phyloP scores from a whole-genome alignment of 352 stramenopile genomes.

The Globisporangium carolinianum region DNA sequence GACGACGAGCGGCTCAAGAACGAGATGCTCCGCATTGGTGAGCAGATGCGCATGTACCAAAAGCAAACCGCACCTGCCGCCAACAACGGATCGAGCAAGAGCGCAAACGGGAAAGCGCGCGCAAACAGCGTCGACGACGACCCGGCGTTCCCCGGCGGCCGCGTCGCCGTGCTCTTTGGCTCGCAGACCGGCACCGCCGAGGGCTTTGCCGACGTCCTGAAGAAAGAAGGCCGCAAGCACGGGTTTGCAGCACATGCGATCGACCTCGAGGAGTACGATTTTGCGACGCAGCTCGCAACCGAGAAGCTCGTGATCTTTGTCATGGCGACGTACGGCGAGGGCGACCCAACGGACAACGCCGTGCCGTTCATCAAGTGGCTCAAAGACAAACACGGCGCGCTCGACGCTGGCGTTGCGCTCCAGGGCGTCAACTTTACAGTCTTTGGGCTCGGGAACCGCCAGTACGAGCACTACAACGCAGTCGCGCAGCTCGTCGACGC shows the following conservation, averaged over 20 bases:
- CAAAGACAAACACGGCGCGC: conserved; percentile 53
- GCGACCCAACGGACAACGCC: conserved; percentile 97
- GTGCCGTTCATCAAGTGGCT: conserved; percentile 90
- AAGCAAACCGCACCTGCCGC: conserved; percentile 27
- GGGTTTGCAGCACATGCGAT: conserved; percentile 85
- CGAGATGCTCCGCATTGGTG: conserved; percentile 61
- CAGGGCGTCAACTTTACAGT: conserved; percentile 86
- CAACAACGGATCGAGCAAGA: background rate
- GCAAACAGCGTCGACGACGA: conserved; percentile 24
- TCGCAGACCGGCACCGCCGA: conserved; percentile 48
- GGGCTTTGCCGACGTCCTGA: conserved; percentile 93
- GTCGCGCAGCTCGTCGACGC: conserved; percentile 92
- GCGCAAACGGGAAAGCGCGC: background rate
- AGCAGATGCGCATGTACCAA: conserved; percentile 85
- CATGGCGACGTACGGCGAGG: conserved; percentile 97
- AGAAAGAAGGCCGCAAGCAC: conserved; percentile 82
- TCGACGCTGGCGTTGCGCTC: conserved; percentile 15
- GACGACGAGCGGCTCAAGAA: conserved; percentile 61
- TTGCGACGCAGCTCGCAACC: conserved; percentile 35
- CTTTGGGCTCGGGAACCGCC: conserved; percentile 97
- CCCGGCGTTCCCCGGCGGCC: conserved; percentile 45
- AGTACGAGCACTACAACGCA: conserved; percentile 98
- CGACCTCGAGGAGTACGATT: conserved; percentile 95
- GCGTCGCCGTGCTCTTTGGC: conserved; percentile 91
- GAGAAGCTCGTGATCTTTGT: conserved; percentile 89